Percentiles rank a stretch among this genome's conserved stretches.
Conservation (phyloP, 441 rosid species). For the Aleurites moluccanus region DNA sequence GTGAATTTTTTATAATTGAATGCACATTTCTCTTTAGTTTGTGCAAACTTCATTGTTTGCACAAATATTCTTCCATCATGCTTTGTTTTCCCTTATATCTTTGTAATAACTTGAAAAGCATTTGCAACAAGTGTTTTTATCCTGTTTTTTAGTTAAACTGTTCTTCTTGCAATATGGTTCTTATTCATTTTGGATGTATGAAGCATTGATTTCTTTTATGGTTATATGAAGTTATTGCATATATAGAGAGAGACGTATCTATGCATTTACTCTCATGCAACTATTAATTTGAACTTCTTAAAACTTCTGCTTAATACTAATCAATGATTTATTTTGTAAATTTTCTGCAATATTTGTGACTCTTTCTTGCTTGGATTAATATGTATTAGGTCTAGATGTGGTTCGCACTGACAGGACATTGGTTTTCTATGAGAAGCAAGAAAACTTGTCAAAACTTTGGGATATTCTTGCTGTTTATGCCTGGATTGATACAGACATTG, state of each 20-base stretch:
- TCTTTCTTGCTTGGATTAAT: slow-evolving; percentile 13
- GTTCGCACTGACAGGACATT: slow-evolving; percentile 86
- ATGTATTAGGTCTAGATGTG: slow-evolving; percentile 76
- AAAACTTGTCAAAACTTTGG: slow-evolving; percentile 88
- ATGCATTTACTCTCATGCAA: neutral
- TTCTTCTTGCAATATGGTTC: neutral
- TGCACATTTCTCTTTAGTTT: slow-evolving; percentile 1
- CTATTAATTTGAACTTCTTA: neutral
- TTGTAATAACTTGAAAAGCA: slow-evolving; percentile 7
- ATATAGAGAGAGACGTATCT: neutral
- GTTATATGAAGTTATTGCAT: neutral
- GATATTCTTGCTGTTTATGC: slow-evolving; percentile 93
- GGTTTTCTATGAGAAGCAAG: slow-evolving; percentile 86
- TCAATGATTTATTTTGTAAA: neutral
- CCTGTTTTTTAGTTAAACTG: neutral
- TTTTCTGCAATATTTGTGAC: neutral
- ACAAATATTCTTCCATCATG: neutral
- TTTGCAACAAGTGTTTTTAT: neutral
- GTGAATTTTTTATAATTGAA: slow-evolving; percentile 23
- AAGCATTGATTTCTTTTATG: neutral
- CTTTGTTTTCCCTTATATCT: neutral
- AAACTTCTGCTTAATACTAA: neutral
- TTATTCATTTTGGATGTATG: neutral
- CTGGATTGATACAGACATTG: slow-evolving; percentile 87
- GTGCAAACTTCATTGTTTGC: neutral